Conservation (phyloP, 345 rosid genomes). For the Aquilaria sinensis region DNA sequence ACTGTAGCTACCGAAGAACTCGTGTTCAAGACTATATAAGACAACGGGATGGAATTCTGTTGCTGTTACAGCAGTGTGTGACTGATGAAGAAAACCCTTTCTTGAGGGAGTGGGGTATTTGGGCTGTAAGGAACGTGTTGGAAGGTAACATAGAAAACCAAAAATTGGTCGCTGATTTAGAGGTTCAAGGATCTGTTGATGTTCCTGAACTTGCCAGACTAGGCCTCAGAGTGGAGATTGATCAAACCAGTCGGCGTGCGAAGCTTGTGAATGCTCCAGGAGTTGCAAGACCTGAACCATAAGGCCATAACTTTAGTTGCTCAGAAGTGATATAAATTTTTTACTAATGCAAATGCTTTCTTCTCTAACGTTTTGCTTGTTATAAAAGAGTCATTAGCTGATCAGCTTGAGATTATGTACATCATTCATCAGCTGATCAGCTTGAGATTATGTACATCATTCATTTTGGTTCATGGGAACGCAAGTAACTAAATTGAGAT, state of each 20-base stretch:
- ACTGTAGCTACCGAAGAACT: slow-evolving; percentile 58
- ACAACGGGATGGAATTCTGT: slow-evolving; percentile 41
- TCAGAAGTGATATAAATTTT: no score
- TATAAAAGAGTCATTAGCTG: no score
- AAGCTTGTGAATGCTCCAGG: slow-evolving; percentile 65
- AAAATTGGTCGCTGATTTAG: slow-evolving; percentile 51
- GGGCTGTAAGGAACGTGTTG: slow-evolving; percentile 59
- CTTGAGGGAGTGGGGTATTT: slow-evolving; percentile 86
- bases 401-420: no score
- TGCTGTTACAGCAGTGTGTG: slow-evolving; percentile 74
- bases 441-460: no score
- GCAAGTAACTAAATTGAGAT: no score
- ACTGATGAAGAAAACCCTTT: slow-evolving; percentile 65
- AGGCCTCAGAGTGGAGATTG: slow-evolving; percentile 68
- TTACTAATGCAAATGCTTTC: no score
- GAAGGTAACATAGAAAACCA: slow-evolving; percentile 75
- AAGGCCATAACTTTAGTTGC: no score
- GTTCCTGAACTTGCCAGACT: slow-evolving; percentile 60
- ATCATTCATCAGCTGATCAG: no score
- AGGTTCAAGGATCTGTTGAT: slow-evolving; percentile 66
- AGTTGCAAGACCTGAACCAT: slow-evolving; percentile 1
- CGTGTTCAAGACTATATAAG: slow-evolving; percentile 70
- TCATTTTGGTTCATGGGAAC: no score
- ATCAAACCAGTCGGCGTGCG: slow-evolving; percentile 43
- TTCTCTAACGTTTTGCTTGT: no score